Evolutionary conservation across 2,329 filamentous ascomycete species (phyloP), one percentile per base, ranked within the genome.

Genomic region (Kalmusia sp.): DNA sequence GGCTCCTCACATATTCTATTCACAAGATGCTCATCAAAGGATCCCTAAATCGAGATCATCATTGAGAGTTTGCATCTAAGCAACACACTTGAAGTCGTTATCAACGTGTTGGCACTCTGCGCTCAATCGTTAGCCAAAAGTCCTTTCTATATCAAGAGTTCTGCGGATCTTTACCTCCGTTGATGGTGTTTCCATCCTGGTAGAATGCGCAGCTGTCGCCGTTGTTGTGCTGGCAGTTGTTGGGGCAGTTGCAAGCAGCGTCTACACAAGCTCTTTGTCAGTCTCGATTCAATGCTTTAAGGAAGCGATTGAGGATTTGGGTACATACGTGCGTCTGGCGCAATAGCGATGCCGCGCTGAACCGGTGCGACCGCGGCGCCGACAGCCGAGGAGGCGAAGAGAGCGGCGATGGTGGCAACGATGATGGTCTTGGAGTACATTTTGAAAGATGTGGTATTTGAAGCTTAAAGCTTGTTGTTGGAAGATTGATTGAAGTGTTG

Each of bases 361-460:
- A 24, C 25, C 5, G 34, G n/a, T 4, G 33, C 19, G 8, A 48
- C 17, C 6, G 34, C 33, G 8, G 45, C 45, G 34, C 30, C 25
- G 34, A 48, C 39, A 34, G 45, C 45, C 45, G 34, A 38, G 15
- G 30, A 31, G 45, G 34, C 34, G 45, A 48, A 48, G 24, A 48
- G 45, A 17, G 45, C 15, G 22, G 45, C 22, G 17, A 48, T n/a
- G 45, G 45, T 30, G 15, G 24, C 45, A 14, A 27, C 24, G 17
- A 48, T 30, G 45, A 48, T 35, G 45, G 45, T 48, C 45, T 48
- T 48, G 45, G 45, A 48, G 45, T 30, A 48, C 45, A 48, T 48
- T 39, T 39, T 48, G 45, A 39, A 48, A 24, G 33, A 28, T 27
- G 25, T 48, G 34, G 24, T 39, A 3, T 5, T 19, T 35, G 25